phyloP scores from a whole-genome alignment of 2,329 filamentous ascomycete genomes.

The Sporothrix sp. region DNA sequence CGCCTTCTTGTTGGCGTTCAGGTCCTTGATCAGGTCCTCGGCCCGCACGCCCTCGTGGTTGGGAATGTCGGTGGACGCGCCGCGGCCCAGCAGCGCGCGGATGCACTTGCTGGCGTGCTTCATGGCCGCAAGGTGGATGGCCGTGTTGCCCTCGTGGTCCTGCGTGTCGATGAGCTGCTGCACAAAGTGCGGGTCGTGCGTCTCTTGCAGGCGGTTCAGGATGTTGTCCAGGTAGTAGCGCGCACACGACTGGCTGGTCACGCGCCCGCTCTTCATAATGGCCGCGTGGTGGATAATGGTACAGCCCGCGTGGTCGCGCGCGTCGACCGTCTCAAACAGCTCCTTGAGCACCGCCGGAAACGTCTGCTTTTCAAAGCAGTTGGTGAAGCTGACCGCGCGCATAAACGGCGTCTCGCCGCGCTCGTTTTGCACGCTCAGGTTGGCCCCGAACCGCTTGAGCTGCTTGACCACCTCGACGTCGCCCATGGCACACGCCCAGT shows the following conservation, averaged over 20 bases:
- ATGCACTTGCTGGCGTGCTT: conserved; percentile 85
- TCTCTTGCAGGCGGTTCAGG: conserved; percentile 74
- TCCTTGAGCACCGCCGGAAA: conserved; percentile 79
- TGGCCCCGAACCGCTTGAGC: conserved; percentile 70
- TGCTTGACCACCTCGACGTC: conserved; percentile 86
- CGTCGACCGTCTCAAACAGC: conserved; percentile 70
- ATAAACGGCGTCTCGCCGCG: conserved; percentile 86
- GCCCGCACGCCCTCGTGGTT: conserved; percentile 77
- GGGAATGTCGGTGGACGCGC: conserved; percentile 70
- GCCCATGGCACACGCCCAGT: conserved; percentile 97
- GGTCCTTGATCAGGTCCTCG: conserved; percentile 68
- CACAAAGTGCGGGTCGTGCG: conserved; percentile 64
- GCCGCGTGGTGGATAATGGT: conserved; percentile 94
- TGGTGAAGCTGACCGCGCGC: conserved; percentile 90
- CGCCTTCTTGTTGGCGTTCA: conserved; percentile 60
- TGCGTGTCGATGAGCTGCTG: conserved; percentile 71
- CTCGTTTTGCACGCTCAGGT: conserved; percentile 58
- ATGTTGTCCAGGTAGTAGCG: conserved; percentile 90
- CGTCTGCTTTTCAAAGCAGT: conserved; percentile 88
- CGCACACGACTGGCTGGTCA: conserved; percentile 76
- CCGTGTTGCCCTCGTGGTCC: conserved; percentile 83
- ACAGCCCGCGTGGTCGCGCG: conserved; percentile 67
- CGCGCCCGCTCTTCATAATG: conserved; percentile 70
- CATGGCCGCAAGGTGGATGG: conserved; percentile 63
- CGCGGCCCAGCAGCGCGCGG: conserved; percentile 66